These are phyloP conservation scores for Centrapalus pauciflorus DNA, from an alignment of 129 eudicot species.

Conservation along the genomic window DNA sequence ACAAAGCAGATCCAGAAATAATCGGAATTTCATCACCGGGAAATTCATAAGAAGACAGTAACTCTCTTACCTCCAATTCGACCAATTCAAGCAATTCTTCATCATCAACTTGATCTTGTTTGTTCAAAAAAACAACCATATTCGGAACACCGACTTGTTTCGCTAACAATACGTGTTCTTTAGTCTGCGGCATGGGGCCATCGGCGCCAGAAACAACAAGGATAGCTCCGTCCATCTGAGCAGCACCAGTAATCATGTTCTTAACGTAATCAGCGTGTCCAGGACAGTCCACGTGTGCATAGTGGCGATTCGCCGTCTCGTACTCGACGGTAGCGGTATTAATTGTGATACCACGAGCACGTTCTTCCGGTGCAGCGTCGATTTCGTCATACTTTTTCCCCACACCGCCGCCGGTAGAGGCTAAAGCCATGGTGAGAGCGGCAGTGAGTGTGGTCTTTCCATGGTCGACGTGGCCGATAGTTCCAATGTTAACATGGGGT, in stretches of 20 bases:
- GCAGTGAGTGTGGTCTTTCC: slow-evolving; percentile 93
- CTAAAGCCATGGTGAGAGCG: slow-evolving; percentile 83
- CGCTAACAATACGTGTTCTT: slow-evolving; percentile 70
- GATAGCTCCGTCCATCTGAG: slow-evolving; percentile 93
- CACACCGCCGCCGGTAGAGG: slow-evolving; percentile 49
- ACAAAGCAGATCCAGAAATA: slow-evolving; percentile 66
- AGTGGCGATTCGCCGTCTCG: slow-evolving; percentile 79
- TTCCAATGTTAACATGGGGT: slow-evolving; percentile 87
- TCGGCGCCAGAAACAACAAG: slow-evolving; percentile 84
- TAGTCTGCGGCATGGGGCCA: slow-evolving; percentile 92
- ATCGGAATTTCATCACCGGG: slow-evolving; percentile 85
- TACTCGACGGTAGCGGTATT: slow-evolving; percentile 87
- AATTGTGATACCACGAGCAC: slow-evolving; percentile 90
- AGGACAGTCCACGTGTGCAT: slow-evolving; percentile 89
- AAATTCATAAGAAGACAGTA: slow-evolving; percentile 56
- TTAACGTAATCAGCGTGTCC: slow-evolving; percentile 80
- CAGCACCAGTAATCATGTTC: slow-evolving; percentile 84
- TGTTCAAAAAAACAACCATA: slow-evolving; percentile 72
- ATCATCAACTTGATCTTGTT: slow-evolving; percentile 79
- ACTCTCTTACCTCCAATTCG: slow-evolving; percentile 76
- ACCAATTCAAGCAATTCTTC: slow-evolving; percentile 64
- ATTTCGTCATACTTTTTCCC: slow-evolving; percentile 85
- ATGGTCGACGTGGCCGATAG: slow-evolving; percentile 95
- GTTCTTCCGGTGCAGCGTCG: slow-evolving; percentile 87
- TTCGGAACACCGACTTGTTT: slow-evolving; percentile 84